Percentiles rank a stretch among this genome's conserved stretches.
phyloP scores from a whole-genome alignment of 768 basidiomycete species.

The Tylopilus felleus region DNA sequence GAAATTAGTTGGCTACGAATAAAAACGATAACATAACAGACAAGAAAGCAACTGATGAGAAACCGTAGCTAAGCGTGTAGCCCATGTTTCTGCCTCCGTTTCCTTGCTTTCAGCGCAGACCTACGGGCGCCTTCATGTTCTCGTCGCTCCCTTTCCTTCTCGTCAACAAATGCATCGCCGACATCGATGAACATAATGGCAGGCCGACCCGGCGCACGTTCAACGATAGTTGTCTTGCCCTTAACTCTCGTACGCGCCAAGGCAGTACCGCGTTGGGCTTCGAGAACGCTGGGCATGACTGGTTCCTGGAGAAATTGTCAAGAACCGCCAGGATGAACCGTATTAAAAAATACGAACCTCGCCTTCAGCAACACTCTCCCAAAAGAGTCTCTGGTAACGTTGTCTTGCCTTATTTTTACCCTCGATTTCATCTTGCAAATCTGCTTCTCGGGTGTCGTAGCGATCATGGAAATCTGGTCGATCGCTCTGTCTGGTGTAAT shows the following conservation, averaged over 20 bases:
- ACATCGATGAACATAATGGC: constrained; percentile 70
- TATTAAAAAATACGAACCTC: constrained; percentile 41
- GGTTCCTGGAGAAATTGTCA: constrained; percentile 46
- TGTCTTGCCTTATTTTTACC: constrained; percentile 53
- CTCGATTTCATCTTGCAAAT: constrained; percentile 56
- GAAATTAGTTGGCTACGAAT: not conserved
- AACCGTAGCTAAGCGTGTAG: constrained; percentile 4
- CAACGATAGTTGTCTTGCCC: constrained; percentile 38
- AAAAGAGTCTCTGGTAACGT: constrained; percentile 70
- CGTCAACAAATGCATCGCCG: constrained; percentile 64
- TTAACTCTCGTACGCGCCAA: constrained; percentile 36
- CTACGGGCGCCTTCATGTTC: constrained; percentile 50
- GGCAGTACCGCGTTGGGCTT: constrained; percentile 42
- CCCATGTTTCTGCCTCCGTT: constrained; percentile 20
- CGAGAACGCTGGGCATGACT: constrained; percentile 54
- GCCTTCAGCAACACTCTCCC: constrained; percentile 75
- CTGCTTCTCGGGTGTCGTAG: constrained; percentile 56
- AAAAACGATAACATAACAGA: not conserved
- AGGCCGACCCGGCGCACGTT: constrained; percentile 45
- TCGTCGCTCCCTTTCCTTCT: constrained; percentile 49
- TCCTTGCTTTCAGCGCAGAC: constrained; percentile 32
- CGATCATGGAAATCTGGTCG: constrained; percentile 20
- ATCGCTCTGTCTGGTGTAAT: not conserved
- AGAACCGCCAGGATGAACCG: not conserved
- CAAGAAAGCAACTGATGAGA: not conserved